Percentiles rank a stretch among this genome's conserved stretches.
These are phyloP conservation scores for Zygosaccharomyces pseudobailii DNA, from an alignment of 1,139 yeast species.

Conservation along the genomic window DNA sequence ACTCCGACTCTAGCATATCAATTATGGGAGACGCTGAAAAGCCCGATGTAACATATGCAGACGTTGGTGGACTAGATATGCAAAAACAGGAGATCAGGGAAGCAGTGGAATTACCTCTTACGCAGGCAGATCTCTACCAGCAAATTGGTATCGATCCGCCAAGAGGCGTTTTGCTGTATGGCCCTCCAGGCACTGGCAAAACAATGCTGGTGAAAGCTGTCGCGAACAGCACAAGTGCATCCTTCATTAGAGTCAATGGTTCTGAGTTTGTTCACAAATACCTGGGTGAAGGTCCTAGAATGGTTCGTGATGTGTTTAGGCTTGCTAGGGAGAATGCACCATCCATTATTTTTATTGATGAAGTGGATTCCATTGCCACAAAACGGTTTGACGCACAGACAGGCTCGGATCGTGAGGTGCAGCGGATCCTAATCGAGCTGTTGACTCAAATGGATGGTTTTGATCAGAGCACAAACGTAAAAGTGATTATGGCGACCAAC, in stretches of 20 bases:
- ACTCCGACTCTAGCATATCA: slow-evolving; percentile 94
- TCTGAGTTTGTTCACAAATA: slow-evolving; percentile 98
- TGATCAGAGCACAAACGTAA: slow-evolving; percentile 91
- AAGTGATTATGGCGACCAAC: slow-evolving; percentile 98
- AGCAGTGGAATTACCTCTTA: slow-evolving; percentile 94
- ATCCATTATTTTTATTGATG: slow-evolving; percentile 93
- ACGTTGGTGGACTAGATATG: slow-evolving; percentile 98
- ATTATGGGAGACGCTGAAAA: slow-evolving; percentile 92
- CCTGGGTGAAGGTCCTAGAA: slow-evolving; percentile 98
- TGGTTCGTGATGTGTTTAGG: slow-evolving; percentile 97
- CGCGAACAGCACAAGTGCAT: slow-evolving; percentile 92
- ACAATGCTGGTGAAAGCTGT: slow-evolving; percentile 99
- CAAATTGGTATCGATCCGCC: slow-evolving; percentile 99
- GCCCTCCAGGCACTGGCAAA: slow-evolving; percentile 99
- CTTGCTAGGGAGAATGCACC: slow-evolving; percentile 97
- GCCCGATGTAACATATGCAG: slow-evolving; percentile 77
- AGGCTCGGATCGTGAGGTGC: slow-evolving; percentile 99
- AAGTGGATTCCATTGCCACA: slow-evolving; percentile 98
- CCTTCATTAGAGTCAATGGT: slow-evolving; percentile 94
- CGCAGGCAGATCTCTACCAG: slow-evolving; percentile 91
- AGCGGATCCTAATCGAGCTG: slow-evolving; percentile 91
- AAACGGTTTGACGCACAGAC: slow-evolving; percentile 99
- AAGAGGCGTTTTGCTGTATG: slow-evolving; percentile 92
- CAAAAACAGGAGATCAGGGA: slow-evolving; percentile 98
- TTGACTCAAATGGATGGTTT: slow-evolving; percentile 99